Evolutionary conservation across 106 monocot genomes (phyloP).

Genomic region (Xerophyta viscosa): DNA sequence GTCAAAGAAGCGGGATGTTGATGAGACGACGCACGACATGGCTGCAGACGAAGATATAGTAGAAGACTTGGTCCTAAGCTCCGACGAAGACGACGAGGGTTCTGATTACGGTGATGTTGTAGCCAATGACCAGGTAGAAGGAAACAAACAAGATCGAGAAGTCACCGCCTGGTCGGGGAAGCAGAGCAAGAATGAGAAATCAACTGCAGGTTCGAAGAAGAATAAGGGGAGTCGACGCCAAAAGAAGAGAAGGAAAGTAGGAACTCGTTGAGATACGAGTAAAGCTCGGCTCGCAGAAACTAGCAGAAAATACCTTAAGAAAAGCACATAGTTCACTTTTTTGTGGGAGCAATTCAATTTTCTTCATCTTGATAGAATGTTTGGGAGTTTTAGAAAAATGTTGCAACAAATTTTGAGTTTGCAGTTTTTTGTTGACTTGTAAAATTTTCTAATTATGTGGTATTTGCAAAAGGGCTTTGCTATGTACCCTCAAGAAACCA

Average conservation of each 20-base stretch:
- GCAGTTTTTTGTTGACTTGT: too few relatives aligned
- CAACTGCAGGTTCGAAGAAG: neutral
- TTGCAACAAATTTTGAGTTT: too few relatives aligned
- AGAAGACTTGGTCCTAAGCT: conserved; percentile 87
- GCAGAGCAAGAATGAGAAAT: conserved; percentile 20
- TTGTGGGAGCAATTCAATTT: too few relatives aligned
- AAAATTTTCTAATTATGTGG: too few relatives aligned
- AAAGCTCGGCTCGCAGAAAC: too few relatives aligned
- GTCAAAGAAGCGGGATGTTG: conserved; percentile 30
- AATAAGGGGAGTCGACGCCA: conserved; percentile 8
- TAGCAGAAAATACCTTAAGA: too few relatives aligned
- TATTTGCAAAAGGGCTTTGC: too few relatives aligned
- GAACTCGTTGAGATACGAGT: neutral
- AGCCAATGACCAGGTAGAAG: conserved; percentile 13
- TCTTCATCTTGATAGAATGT: too few relatives aligned
- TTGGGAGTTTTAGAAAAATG: too few relatives aligned
- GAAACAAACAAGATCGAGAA: conserved; percentile 5
- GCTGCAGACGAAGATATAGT: conserved; percentile 70
- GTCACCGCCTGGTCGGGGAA: neutral
- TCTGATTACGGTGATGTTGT: conserved; percentile 5
- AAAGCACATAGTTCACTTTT: too few relatives aligned
- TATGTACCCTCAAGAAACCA: too few relatives aligned
- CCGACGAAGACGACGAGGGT: conserved; percentile 46
- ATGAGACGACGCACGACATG: conserved; percentile 7
- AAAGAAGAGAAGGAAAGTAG: conserved; percentile 16